Conservation (phyloP, 352 stramenopile genomes). For the Phytopythium cucurbitacearum region DNA sequence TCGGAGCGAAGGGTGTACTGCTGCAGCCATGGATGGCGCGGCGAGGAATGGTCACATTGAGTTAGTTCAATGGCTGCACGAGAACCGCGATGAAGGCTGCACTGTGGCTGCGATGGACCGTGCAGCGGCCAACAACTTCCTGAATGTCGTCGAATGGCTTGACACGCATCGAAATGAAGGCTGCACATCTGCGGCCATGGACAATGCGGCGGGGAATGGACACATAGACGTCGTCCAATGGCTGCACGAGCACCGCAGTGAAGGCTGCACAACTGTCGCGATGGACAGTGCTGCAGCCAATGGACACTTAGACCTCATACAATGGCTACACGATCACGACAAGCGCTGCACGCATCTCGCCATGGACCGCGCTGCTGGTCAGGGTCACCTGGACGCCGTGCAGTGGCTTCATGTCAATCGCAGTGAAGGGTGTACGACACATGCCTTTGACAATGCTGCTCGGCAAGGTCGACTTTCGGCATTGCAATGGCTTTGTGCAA, state of each 20-base stretch:
- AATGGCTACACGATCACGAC: neutral
- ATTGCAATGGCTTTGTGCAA: conserved; percentile 2
- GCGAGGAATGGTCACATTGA: neutral
- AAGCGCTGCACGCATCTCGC: conserved; percentile 16
- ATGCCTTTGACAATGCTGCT: conserved; percentile 1
- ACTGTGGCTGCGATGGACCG: neutral
- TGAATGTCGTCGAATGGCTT: conserved; percentile 3
- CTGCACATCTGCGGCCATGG: conserved; percentile 2
- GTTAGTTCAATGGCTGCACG: conserved; percentile 6
- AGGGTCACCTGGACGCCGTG: conserved; percentile 11
- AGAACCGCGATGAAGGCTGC: neutral
- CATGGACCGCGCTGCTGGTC: conserved; percentile 13
- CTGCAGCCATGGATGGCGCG: conserved; percentile 4
- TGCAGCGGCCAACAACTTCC: neutral
- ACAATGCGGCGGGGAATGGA: conserved; percentile 4
- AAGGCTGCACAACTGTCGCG: neutral
- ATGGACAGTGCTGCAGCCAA: conserved; percentile 1
- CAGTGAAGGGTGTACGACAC: neutral
- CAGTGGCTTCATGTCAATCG: conserved; percentile 21
- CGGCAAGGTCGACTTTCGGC: neutral
- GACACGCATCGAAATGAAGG: neutral
- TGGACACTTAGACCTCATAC: neutral
- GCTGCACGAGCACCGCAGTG: neutral
- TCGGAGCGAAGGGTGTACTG: conserved; percentile 3
- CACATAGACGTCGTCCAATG: neutral